Evolutionary conservation across 164 flowering plant species (phyloP).

Genomic region (Magnolia changhungtana): DNA sequence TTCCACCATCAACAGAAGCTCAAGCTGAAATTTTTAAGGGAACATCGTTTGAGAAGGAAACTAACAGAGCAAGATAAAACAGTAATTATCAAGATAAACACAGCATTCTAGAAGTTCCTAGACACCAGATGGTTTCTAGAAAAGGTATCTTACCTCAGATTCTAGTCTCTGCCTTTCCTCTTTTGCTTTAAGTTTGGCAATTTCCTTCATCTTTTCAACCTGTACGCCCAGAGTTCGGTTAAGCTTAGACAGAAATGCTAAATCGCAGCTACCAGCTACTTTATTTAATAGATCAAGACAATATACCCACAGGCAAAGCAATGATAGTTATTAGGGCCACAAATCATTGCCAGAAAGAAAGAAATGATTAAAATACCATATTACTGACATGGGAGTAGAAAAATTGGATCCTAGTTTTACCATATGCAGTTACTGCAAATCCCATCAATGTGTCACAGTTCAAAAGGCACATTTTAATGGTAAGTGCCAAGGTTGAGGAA

Average conservation of each 20-base stretch:
- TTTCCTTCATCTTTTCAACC: constrained; percentile 91
- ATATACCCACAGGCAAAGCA: not conserved
- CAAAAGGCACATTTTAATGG: too few species aligned
- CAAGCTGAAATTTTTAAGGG: constrained; percentile 55
- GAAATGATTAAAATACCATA: too few species aligned
- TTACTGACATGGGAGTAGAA: too few species aligned
- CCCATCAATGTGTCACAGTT: too few species aligned
- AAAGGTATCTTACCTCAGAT: constrained; percentile 63
- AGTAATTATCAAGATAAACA: not conserved
- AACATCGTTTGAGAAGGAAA: constrained; percentile 13
- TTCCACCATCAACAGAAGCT: constrained; percentile 80
- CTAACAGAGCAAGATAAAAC: not conserved
- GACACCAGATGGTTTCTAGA: too few species aligned
- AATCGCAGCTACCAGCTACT: too few species aligned
- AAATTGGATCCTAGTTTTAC: too few species aligned
- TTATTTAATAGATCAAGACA: not conserved
- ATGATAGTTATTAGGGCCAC: not conserved
- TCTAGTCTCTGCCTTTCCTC: constrained; percentile 72
- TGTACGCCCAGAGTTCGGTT: constrained; percentile 29
- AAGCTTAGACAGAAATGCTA: not conserved
- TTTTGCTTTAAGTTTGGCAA: constrained; percentile 76
- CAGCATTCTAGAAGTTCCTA: not conserved
- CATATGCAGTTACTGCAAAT: too few species aligned
- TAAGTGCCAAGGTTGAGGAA: too few species aligned
- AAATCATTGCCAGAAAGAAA: too few species aligned